These are phyloP conservation scores for Alternaria sp. DNA, from an alignment of 2,329 filamentous ascomycete genomes.

Conservation along the genomic window DNA sequence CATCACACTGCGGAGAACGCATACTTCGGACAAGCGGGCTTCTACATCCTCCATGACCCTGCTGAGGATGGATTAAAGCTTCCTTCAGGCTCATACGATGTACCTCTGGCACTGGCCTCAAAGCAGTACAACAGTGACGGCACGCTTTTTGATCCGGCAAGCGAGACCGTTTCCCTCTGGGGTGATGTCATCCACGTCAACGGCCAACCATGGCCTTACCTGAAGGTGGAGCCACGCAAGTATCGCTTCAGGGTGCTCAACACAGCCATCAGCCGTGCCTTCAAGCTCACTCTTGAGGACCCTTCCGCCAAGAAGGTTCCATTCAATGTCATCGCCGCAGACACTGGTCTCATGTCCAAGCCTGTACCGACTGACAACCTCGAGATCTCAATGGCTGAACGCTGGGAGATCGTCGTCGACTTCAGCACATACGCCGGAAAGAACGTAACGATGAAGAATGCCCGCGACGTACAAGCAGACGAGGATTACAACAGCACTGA, in stretches of 20 bases:
- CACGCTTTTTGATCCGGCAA: constrained; percentile 55
- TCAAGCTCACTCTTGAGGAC: constrained; percentile 58
- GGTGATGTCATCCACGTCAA: constrained; percentile 67
- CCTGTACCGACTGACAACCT: constrained; percentile 56
- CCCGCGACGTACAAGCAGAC: constrained; percentile 55
- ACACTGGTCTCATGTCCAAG: constrained; percentile 52
- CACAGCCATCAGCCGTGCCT: constrained; percentile 50
- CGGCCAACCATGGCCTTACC: constrained; percentile 65
- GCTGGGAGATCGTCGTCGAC: constrained; percentile 67
- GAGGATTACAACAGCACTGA: constrained; percentile 59
- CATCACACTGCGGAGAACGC: constrained; percentile 62
- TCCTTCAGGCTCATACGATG: constrained; percentile 61
- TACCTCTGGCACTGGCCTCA: constrained; percentile 60
- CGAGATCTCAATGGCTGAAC: constrained; percentile 62
- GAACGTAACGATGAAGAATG: constrained; percentile 58
- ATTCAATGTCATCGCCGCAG: constrained; percentile 63
- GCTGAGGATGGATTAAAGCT: constrained; percentile 59
- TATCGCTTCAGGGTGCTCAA: constrained; percentile 65
- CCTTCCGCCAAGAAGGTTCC: constrained; percentile 49
- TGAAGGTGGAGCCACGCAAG: constrained; percentile 66
- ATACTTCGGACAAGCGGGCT: constrained; percentile 65
- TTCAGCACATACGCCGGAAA: constrained; percentile 60
- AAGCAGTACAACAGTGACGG: constrained; percentile 63
- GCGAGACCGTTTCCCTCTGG: constrained; percentile 58
- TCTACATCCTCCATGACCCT: constrained; percentile 62